Percentiles rank a stretch among this genome's conserved stretches.
Conservation (phyloP, 2,329 filamentous ascomycete genomes). For the Aspergillus sp. region DNA sequence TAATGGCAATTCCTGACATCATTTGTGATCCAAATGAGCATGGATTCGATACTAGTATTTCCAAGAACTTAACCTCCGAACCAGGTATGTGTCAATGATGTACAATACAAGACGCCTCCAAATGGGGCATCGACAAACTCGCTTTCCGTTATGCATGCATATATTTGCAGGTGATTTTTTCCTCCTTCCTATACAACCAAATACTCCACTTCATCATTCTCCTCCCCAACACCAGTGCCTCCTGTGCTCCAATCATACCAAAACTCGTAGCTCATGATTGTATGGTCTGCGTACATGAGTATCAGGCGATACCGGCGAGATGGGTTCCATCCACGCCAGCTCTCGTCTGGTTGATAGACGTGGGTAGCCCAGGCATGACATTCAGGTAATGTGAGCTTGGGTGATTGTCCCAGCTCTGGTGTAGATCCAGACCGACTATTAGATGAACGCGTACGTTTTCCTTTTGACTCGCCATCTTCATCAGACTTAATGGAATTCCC, state of each 20-base stretch:
- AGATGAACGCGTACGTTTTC: neutral
- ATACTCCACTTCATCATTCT: slow-evolving; percentile 5
- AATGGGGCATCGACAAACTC: too few species aligned
- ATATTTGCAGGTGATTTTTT: neutral
- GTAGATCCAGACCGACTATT: too few species aligned
- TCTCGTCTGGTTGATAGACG: slow-evolving; percentile 28
- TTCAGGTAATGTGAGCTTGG: slow-evolving; percentile 25
- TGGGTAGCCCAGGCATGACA: slow-evolving; percentile 28
- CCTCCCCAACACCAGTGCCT: slow-evolving; percentile 4
- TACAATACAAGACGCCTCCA: too few species aligned
- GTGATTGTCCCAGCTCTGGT: neutral
- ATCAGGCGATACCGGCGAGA: slow-evolving; percentile 49
- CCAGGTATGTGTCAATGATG: too few species aligned
- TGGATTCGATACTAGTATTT: neutral
- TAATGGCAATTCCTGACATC: too few species aligned
- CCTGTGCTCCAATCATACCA: slow-evolving; percentile 35
- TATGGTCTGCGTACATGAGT: slow-evolving; percentile 53
- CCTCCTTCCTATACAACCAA: neutral
- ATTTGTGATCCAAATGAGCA: neutral
- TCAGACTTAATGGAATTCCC: too few species aligned
- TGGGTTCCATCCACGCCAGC: slow-evolving; percentile 35
- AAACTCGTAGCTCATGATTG: slow-evolving; percentile 57
- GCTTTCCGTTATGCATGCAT: neutral
- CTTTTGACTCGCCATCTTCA: too few species aligned
- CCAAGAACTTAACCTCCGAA: too few species aligned